These are phyloP conservation scores for Apiospora koreana DNA, from an alignment of 2,329 filamentous ascomycete genomes.

Conservation along the genomic window DNA sequence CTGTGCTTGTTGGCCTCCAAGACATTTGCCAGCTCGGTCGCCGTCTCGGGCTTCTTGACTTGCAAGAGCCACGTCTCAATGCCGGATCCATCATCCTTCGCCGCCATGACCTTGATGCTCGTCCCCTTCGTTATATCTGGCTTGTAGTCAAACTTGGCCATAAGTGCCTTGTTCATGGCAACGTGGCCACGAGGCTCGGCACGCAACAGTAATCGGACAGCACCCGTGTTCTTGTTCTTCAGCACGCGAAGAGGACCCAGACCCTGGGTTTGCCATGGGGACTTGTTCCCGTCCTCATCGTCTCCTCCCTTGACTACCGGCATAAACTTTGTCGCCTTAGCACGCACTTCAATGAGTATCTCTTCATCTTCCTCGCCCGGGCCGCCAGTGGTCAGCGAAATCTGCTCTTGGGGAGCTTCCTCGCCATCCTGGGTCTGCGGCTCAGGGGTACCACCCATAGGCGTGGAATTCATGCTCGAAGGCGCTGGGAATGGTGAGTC, in stretches of 20 bases:
- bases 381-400: slow-evolving; percentile 67
- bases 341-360: slow-evolving; percentile 68
- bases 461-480: slow-evolving; percentile 62
- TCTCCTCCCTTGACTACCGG: slow-evolving; percentile 41
- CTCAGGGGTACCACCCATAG: slow-evolving; percentile 60
- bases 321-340: slow-evolving; percentile 67
- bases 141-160: slow-evolving; percentile 64
- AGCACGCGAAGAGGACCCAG: slow-evolving; percentile 72
- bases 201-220: slow-evolving; percentile 69
- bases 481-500: slow-evolving; percentile 51
- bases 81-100: slow-evolving; percentile 57
- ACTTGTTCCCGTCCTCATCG: slow-evolving; percentile 50
- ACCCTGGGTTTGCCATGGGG: slow-evolving; percentile 69
- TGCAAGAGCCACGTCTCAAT: slow-evolving; percentile 72
- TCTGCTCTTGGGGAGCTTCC: slow-evolving; percentile 64
- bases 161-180: slow-evolving; percentile 68
- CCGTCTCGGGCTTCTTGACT: slow-evolving; percentile 58
- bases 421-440: slow-evolving; percentile 49
- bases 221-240: slow-evolving; percentile 69
- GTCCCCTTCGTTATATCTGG: slow-evolving; percentile 48
- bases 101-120: slow-evolving; percentile 59
- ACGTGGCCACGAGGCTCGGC: slow-evolving; percentile 75
- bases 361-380: slow-evolving; percentile 74
- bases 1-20: slow-evolving; percentile 62
- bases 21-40: slow-evolving; percentile 51